phyloP scores from a whole-genome alignment of 2,329 filamentous ascomycete genomes.

The Xylariaceae sp. region DNA sequence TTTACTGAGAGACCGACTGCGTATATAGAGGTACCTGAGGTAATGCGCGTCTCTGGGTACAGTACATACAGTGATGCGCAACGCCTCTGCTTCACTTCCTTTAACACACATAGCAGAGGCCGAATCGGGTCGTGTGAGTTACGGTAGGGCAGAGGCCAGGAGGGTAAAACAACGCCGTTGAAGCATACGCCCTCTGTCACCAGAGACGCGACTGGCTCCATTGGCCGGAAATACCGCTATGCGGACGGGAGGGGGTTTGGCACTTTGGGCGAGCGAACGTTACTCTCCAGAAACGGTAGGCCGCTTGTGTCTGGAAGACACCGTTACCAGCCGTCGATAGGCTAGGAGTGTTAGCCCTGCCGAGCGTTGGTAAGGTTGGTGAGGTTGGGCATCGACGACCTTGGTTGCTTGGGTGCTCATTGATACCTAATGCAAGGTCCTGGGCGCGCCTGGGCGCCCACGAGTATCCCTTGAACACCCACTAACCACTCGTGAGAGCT shows the following conservation, averaged over 20 bases:
- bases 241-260: constrained; percentile 14
- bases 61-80: no score
- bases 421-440: constrained; percentile 23
- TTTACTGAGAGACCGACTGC: no score
- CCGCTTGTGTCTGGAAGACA: constrained; percentile 8
- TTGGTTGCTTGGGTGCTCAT: constrained; percentile 17
- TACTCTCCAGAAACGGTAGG: constrained; percentile 16
- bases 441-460: constrained; percentile 18
- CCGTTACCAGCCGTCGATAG: constrained; percentile 16
- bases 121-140: background rate
- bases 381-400: constrained; percentile 27
- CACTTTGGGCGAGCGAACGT: constrained; percentile 1
- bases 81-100: no score
- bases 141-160: constrained; percentile 1
- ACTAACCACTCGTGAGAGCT: constrained; percentile 17
- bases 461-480: constrained; percentile 15
- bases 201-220: constrained; percentile 6
- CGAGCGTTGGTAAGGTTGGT: no score
- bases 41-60: no score
- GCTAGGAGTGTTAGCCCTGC: constrained; percentile 16
- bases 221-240: constrained; percentile 7
- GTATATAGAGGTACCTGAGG: no score
- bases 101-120: no score
- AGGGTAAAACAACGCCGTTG: background rate
- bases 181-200: constrained; percentile 2